Conservation (phyloP, 495 filamentous ascomycete genomes). For the Aspergillus olivimuriae region DNA sequence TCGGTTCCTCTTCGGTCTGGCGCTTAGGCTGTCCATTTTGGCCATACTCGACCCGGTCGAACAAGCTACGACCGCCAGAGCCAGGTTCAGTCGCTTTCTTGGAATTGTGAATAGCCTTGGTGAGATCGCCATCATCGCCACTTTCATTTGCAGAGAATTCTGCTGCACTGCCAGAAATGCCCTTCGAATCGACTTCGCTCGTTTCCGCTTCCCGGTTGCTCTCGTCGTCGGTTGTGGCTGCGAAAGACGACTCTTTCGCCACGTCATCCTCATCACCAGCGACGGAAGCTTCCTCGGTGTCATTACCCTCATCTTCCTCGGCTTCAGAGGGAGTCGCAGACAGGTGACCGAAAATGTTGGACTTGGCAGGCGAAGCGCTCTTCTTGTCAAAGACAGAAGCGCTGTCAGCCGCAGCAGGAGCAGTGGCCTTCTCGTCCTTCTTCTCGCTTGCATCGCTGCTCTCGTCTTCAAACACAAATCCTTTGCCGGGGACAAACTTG, state of each 20-base stretch:
- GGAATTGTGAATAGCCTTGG: conserved; percentile 16
- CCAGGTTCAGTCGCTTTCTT: conserved; percentile 23
- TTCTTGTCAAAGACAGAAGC: conserved; percentile 17
- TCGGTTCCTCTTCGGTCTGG: conserved; percentile 22
- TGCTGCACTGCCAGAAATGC: no score
- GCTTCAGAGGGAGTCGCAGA: conserved; percentile 48
- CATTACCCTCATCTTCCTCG: conserved; percentile 37
- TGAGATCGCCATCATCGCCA: conserved; percentile 20
- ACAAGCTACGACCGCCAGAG: conserved; percentile 45
- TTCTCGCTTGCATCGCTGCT: conserved; percentile 7
- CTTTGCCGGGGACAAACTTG: conserved; percentile 38
- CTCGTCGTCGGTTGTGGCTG: conserved; percentile 18
- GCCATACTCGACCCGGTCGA: conserved; percentile 49
- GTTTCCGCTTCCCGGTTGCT: conserved; percentile 19
- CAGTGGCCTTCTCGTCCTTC: conserved; percentile 10
- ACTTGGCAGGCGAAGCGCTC: conserved; percentile 20
- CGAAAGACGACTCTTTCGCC: conserved; percentile 8
- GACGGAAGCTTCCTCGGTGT: conserved; percentile 30
- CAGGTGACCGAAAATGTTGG: conserved; percentile 59
- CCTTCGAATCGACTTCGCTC: conserved; percentile 19
- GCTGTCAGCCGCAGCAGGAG: conserved; percentile 7
- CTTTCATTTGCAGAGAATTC: conserved; percentile 19
- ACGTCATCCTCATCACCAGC: conserved; percentile 12
- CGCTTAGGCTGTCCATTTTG: conserved; percentile 44
- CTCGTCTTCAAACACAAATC: conserved; percentile 30